Base-by-base conservation (phyloP, 768 basidiomycete genomes). In the Lenzites betulinus region DNA sequence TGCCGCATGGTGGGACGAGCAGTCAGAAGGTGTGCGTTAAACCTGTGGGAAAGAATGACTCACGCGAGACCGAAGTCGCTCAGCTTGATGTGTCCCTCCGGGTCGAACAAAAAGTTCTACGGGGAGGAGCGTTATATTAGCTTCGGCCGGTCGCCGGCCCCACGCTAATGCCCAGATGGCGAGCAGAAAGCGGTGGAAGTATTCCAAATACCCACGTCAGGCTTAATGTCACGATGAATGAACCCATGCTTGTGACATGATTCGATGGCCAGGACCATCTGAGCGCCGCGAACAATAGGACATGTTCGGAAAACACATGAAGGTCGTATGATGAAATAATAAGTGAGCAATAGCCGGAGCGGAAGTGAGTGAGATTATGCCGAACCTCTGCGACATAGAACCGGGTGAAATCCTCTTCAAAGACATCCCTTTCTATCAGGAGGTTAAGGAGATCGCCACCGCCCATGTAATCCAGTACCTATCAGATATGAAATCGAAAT, bases 181-280 rank as follows among this genome's bases (percentile, higher is more conserved):
- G 52, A 36, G 60, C 22, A 36, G 30, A 61, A 36, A 43, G 41
- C 54, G 53, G 35, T 30, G 18, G 51, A 42, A 58, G 15, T 52
- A 38, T 36, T 30, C 53, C 39, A 30, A 51, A 44, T 58, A 76
- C 86, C 71, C 73, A 92, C 90, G 75, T 95, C 92, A 67, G 94
- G 92, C 75, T 97, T 95, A 76, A 98, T 95, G 78, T 99, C 96
- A 62, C 96, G 86, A 78, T 98, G 96, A 69, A 98, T 97, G 77
- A 95, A 98, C 11, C 95, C 95, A 67, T 92, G 87, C 72, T 88
- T 89, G 77, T 97, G 95, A 73, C 93, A 95, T 62, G 89, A 89
- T 73, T 95, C 90, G 63, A 98, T 88, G 30, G 93, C 93, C 20
- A 98, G 83, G 60, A 98, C 81, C 95, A 97, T 97, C 92, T 93